Evolutionary conservation across 2,329 filamentous ascomycete genomes (phyloP).

Genomic region (Neonectria sp.): DNA sequence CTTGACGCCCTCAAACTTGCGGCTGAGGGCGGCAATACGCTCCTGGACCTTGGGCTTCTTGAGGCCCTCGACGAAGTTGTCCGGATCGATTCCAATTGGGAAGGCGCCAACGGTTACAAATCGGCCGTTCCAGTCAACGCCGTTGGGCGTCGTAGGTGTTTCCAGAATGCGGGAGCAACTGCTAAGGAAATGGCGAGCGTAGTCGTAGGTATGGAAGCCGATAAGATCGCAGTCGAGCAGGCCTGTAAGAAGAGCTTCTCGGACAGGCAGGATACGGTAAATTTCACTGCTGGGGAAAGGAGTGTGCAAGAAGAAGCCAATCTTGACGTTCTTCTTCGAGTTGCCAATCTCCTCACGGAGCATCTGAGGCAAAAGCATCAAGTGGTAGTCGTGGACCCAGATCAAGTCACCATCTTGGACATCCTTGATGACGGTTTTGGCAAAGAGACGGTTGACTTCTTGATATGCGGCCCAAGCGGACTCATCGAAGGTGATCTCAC

Average conservation of each 20-base stretch:
- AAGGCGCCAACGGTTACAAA: conserved; percentile 95
- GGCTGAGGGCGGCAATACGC: conserved; percentile 85
- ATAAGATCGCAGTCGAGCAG: conserved; percentile 95
- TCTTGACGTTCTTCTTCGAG: conserved; percentile 91
- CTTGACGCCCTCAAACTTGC: conserved; percentile 96
- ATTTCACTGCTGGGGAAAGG: conserved; percentile 98
- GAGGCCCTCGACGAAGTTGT: conserved; percentile 93
- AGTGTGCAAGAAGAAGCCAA: conserved; percentile 98
- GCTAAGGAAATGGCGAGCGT: conserved; percentile 97
- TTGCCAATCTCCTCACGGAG: conserved; percentile 89
- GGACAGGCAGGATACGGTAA: conserved; percentile 93
- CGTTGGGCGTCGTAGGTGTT: conserved; percentile 88
- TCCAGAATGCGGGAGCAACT: conserved; percentile 93
- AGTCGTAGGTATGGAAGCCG: conserved; percentile 99
- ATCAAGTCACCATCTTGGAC: conserved; percentile 95
- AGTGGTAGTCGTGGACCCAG: conserved; percentile 99
- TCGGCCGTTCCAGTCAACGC: conserved; percentile 90
- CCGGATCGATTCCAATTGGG: conserved; percentile 97
- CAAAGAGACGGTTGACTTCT: conserved; percentile 93
- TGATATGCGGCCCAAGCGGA: conserved; percentile 93
- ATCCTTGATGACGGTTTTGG: conserved; percentile 87
- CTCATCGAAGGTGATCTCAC: conserved; percentile 98
- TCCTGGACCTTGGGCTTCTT: conserved; percentile 89
- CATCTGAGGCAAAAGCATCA: conserved; percentile 97
- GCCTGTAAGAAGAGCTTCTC: conserved; percentile 88